phyloP scores from a whole-genome alignment of 257 asterid species.

The Fraxinus americana region DNA sequence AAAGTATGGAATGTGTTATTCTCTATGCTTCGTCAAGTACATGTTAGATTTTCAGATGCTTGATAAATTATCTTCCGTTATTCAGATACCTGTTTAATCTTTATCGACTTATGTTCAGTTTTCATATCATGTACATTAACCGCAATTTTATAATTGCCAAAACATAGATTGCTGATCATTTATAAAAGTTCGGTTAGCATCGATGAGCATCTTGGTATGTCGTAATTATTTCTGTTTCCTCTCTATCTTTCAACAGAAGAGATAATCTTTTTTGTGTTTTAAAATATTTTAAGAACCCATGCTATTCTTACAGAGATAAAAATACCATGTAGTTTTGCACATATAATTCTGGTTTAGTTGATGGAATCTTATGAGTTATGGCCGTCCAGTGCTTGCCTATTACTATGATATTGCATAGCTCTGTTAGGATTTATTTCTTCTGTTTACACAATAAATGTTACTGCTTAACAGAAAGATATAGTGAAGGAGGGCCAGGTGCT shows the following conservation, averaged over 20 bases:
- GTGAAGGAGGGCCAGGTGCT: conserved; percentile 92
- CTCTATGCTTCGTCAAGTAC: background rate
- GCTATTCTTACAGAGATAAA: background rate
- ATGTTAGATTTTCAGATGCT: background rate
- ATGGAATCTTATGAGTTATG: background rate
- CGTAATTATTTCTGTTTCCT: background rate
- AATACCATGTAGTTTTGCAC: background rate
- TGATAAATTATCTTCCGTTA: background rate
- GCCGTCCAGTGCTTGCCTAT: background rate
- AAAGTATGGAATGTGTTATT: background rate
- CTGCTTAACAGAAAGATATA: conserved; percentile 60
- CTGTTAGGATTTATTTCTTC: conserved; percentile 5
- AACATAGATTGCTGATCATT: background rate
- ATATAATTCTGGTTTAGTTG: background rate
- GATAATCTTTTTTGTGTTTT: background rate
- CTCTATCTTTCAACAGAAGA: background rate
- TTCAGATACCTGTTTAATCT: background rate
- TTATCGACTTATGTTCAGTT: conserved; percentile 1
- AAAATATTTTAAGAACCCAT: background rate
- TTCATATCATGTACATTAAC: background rate
- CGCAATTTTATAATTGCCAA: background rate
- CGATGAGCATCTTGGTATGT: background rate
- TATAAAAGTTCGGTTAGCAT: background rate
- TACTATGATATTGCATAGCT: background rate
- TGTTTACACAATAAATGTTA: conserved; percentile 19